phyloP scores from a whole-genome alignment of 140 eudicot species.

The Bidens hawaiensis region DNA sequence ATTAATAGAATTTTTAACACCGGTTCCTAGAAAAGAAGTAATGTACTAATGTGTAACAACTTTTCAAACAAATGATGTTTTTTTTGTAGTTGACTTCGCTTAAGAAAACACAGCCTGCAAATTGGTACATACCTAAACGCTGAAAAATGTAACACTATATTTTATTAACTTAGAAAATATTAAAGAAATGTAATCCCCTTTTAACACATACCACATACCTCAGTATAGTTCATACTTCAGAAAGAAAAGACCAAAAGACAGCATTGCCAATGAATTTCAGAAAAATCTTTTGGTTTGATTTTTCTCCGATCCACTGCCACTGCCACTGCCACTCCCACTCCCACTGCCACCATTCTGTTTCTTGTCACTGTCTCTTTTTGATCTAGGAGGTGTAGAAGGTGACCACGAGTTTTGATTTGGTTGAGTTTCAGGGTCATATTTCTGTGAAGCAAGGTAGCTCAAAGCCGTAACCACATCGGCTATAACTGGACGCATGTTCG shows the following conservation, averaged over 20 bases:
- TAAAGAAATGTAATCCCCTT: no score
- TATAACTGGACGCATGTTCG: conserved; percentile 75
- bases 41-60: no score
- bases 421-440: conserved; percentile 50
- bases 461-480: conserved; percentile 88
- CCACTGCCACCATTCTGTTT: conserved; percentile 30
- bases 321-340: no score
- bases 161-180: no score
- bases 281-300: conserved; percentile 27
- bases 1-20: no score
- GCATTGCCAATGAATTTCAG: background rate
- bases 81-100: no score
- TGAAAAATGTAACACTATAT: no score
- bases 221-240: conserved; percentile 2
- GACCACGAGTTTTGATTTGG: conserved; percentile 48
- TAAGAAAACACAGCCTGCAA: no score
- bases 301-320: conserved; percentile 47
- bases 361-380: conserved; percentile 47
- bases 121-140: no score
- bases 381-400: conserved; percentile 65
- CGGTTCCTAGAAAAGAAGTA: no score
- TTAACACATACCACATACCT: no score
- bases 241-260: conserved; percentile 10
- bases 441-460: conserved; percentile 68
- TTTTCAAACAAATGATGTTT: no score